phyloP scores from a whole-genome alignment of 2,329 filamentous ascomycete genomes.

The Lecanicillium sp. region DNA sequence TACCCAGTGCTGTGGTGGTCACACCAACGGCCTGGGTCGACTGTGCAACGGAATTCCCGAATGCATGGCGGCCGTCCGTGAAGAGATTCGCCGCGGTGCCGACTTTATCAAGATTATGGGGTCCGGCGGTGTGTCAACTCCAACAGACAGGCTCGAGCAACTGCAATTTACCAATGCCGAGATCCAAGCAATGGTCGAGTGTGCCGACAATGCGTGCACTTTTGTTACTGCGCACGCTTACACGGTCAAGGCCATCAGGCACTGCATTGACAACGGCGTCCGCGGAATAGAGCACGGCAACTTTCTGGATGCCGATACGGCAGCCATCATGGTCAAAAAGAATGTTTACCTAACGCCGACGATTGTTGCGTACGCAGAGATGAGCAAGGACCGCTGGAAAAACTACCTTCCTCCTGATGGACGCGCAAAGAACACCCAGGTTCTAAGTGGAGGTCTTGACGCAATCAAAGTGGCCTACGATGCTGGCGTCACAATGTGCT shows the following conservation, averaged over 20 bases:
- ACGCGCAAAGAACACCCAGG: conserved; percentile 40
- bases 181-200: conserved; percentile 43
- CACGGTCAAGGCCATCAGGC: conserved; percentile 44
- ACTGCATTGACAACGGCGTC: conserved; percentile 47
- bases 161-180: conserved; percentile 51
- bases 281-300: conserved; percentile 43
- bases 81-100: conserved; percentile 46
- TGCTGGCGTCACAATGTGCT: conserved; percentile 48
- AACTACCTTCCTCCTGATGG: conserved; percentile 35
- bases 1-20: conserved; percentile 39
- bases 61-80: conserved; percentile 42
- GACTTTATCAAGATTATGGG: conserved; percentile 59
- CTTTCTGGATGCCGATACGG: conserved; percentile 33
- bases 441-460: conserved; percentile 37
- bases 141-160: conserved; percentile 44
- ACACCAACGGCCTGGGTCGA: conserved; percentile 23
- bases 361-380: conserved; percentile 41
- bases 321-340: conserved; percentile 40
- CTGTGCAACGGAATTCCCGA: conserved; percentile 48
- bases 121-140: conserved; percentile 47
- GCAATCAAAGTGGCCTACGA: conserved; percentile 40
- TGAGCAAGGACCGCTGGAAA: conserved; percentile 34
- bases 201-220: conserved; percentile 38
- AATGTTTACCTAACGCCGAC: conserved; percentile 46
- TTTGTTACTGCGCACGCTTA: conserved; percentile 53